Base-by-base conservation (phyloP, 371 early-diverging fungal species). In the Actinomortierella ambigua region DNA sequence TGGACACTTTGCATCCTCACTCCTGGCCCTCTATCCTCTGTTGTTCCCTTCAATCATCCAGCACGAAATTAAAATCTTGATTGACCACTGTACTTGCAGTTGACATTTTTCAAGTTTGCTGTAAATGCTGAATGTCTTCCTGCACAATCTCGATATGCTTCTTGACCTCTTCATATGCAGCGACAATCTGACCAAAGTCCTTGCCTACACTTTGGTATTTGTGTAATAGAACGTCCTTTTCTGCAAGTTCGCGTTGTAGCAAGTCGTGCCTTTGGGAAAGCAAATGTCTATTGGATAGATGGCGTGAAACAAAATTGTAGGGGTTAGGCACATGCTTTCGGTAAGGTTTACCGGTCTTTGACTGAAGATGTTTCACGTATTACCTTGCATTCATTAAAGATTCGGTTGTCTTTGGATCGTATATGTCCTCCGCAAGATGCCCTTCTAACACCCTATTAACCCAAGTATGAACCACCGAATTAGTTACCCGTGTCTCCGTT, bases 171-270 rank as follows among this genome's bases (percentile, higher is more conserved):
- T 66, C 41, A 26, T 73, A 73, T 1, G 67, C 57, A 0, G 66
- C 50, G 8, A 73, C 73, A 26, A 73, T 73, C 34, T 50, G 29
- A 20, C 63, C 57, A 50, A 73, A 73, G 15, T 73, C 73, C 1
- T 53, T 47, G 20, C 73, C 73, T 6, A 61, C 67, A 39, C 26
- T 50, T 29, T 63, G 60, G 29, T 66, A 73, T 43, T 53, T 51
- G 0, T 57, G 52, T 4, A 73, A 40, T 15, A 67, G 44, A 6
- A 4, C 17, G 6, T 59, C 29, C 20, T 73, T 73, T 26, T 73
- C 67, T 14, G 44, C 24, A 2, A 49, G 49, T 44, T 73, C 63
- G 1, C 18, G 43, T 5, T 41, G 39, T 0, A 73, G 63, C 1
- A 41, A 3, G 13, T 51, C 43, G 5, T 57, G 43, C 26, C 50